Evolutionary conservation across 768 basidiomycete genomes (phyloP).

Genomic region (Cyathus striatus): DNA sequence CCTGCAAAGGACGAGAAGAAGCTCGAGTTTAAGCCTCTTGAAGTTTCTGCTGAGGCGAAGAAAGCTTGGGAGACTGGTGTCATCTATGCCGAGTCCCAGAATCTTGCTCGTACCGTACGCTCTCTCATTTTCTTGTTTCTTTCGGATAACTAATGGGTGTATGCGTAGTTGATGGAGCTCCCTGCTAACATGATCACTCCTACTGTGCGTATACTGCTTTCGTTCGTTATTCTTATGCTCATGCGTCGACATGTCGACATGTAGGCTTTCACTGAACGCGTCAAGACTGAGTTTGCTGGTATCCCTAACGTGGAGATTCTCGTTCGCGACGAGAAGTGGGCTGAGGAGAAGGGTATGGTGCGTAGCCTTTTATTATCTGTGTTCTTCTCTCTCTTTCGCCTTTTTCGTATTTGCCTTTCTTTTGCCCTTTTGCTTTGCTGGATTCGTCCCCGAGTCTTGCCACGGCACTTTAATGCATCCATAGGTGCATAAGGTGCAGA

Average conservation of each 20-base stretch:
- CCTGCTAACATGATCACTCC: conserved; percentile 87
- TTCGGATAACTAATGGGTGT: not conserved
- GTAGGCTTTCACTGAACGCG: conserved; percentile 68
- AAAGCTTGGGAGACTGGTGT: conserved; percentile 71
- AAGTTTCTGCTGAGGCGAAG: no score
- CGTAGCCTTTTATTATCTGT: conserved; percentile 5
- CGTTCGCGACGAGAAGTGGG: conserved; percentile 80
- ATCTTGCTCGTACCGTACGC: conserved; percentile 69
- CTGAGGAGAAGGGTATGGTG: conserved; percentile 80
- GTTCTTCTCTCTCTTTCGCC: not conserved
- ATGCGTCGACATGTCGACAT: not conserved
- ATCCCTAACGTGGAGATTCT: conserved; percentile 64
- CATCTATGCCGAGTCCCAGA: conserved; percentile 73
- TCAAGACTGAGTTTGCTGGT: conserved; percentile 59
- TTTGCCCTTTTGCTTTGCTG: no score
- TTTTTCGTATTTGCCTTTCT: not conserved
- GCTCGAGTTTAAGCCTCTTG: conserved; percentile 41
- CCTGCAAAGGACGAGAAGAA: conserved; percentile 46
- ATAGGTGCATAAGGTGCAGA: no score
- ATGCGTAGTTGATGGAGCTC: conserved; percentile 67
- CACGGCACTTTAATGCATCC: no score
- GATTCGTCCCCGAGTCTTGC: no score
- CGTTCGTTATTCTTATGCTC: not conserved
- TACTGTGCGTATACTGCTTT: conserved; percentile 39
- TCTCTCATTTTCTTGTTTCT: conserved; percentile 1